Percentiles rank a stretch among this genome's conserved stretches.
These are phyloP conservation scores for Cinnamomum micranthum DNA, from an alignment of 164 flowering plant species.

Conservation along the genomic window DNA sequence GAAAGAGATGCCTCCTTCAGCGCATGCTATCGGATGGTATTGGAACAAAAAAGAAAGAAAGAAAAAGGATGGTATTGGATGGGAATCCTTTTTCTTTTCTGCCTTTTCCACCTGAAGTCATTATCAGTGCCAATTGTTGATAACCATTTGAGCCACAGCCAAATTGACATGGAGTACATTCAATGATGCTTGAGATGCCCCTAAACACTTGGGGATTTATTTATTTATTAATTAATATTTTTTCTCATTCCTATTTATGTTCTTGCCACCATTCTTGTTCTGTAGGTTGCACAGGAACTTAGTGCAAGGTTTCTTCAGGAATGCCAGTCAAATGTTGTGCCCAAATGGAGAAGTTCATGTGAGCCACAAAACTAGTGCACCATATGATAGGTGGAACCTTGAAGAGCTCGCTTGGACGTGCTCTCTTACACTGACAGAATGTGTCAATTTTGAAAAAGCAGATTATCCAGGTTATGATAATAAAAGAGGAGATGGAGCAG, in stretches of 20 bases:
- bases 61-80: too few relatives aligned
- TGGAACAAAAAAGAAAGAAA: too few relatives aligned
- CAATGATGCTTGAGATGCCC: too few relatives aligned
- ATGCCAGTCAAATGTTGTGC: constrained; percentile 46
- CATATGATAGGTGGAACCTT: constrained; percentile 44
- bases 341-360: constrained; percentile 58
- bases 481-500: constrained; percentile 35
- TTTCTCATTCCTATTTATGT: neutral
- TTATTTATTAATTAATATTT: neutral
- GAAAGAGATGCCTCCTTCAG: too few relatives aligned
- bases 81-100: too few relatives aligned
- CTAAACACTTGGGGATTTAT: too few relatives aligned
- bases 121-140: too few relatives aligned
- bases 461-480: constrained; percentile 45
- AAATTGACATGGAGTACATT: too few relatives aligned
- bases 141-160: too few relatives aligned
- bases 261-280: neutral
- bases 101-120: too few relatives aligned
- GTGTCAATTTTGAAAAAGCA: constrained; percentile 25
- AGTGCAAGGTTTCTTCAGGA: constrained; percentile 38
- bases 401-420: constrained; percentile 34
- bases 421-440: constrained; percentile 23
- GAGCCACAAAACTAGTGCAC: constrained; percentile 43
- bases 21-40: too few relatives aligned
- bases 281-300: constrained; percentile 37